Conservation (phyloP, 495 filamentous ascomycete species). For the Trichoderma asperelloides region DNA sequence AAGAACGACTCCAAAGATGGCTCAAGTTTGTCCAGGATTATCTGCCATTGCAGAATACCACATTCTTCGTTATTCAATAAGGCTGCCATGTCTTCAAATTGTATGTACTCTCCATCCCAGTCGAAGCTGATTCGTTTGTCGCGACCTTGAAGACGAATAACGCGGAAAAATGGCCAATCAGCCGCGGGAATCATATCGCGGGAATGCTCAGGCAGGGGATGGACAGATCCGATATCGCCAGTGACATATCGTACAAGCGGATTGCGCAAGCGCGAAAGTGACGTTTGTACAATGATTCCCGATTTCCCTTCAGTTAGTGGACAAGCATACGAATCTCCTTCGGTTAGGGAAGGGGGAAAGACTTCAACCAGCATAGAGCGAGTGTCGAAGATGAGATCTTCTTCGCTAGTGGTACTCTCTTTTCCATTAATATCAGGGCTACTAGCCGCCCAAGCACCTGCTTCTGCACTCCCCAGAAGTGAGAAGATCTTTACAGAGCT, state of each 20-base stretch:
- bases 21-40: conserved; percentile 21
- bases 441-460: conserved; percentile 20
- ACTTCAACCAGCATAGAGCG: conserved; percentile 25
- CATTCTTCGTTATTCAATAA: conserved; percentile 17
- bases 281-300: conserved; percentile 29
- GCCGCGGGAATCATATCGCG: conserved; percentile 8
- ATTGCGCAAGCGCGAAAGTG: conserved; percentile 27
- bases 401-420: not conserved
- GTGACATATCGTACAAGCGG: conserved; percentile 31
- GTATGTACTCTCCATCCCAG: conserved; percentile 25
- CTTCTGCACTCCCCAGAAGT: conserved; percentile 23
- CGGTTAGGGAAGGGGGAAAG: conserved; percentile 14
- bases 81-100: conserved; percentile 16
- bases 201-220: conserved; percentile 15
- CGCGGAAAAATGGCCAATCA: conserved; percentile 12
- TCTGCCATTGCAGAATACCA: conserved; percentile 29
- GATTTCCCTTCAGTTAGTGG: conserved; percentile 17
- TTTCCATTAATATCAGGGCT: conserved; percentile 18
- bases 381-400: conserved; percentile 27
- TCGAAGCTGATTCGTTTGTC: conserved; percentile 28
- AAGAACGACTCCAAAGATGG: conserved; percentile 15
- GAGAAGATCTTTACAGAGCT: conserved; percentile 19
- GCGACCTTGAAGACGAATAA: conserved; percentile 25
- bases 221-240: conserved; percentile 30
- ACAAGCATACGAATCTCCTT: not conserved